Evolutionary conservation across 352 stramenopile species (phyloP).

Genomic region (Blastocystis sp.): DNA sequence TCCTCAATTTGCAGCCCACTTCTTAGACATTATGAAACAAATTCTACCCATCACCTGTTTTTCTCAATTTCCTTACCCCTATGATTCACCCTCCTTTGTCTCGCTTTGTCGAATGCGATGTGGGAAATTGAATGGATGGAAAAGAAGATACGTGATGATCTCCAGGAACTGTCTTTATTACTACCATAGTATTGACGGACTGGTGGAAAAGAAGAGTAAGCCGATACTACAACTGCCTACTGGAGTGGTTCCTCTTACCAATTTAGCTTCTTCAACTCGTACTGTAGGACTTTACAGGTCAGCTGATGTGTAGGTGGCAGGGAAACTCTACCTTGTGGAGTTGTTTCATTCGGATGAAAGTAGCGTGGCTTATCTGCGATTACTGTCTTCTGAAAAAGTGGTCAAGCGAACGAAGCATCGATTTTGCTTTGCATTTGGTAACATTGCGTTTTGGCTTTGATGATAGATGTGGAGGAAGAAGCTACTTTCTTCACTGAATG

Average conservation of each 20-base stretch:
- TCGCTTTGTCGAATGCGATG: slow-evolving; percentile 22
- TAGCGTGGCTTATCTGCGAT: not conserved
- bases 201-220: not conserved
- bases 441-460: not conserved
- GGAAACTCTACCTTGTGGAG: not conserved
- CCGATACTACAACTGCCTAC: not conserved
- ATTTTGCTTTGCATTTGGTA: slow-evolving; percentile 16
- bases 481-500: not conserved
- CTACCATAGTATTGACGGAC: not conserved
- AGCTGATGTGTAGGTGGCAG: not conserved
- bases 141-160: not conserved
- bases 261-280: not conserved
- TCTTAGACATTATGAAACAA: not conserved
- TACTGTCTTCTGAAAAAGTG: not conserved
- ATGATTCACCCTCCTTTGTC: not conserved
- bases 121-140: slow-evolving; percentile 37
- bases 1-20: not conserved
- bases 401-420: not conserved
- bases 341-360: not conserved
- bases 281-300: not conserved
- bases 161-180: slow-evolving; percentile 54
- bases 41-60: not conserved
- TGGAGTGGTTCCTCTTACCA: not conserved
- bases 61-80: slow-evolving; percentile 13
- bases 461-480: slow-evolving; percentile 17